Evolutionary conservation across 257 asterid genomes (phyloP), one percentile per base, ranked within the genome.

Genomic region (Cruciata laevipes): DNA sequence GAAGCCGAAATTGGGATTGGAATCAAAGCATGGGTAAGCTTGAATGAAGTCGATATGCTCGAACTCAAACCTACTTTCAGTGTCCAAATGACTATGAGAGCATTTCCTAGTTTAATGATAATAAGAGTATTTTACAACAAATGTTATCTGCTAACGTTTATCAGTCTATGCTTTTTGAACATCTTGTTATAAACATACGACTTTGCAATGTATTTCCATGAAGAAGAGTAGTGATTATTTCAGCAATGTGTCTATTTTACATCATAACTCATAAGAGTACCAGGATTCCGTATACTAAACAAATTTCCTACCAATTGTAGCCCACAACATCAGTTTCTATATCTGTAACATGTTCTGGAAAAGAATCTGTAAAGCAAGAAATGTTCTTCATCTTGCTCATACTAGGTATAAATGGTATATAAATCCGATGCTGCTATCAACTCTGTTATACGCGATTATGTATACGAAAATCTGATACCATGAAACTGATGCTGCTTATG

Each of bases 1-100:
- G 76, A 70, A 65, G 37, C 76, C 10, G 56, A 71, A 61, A 16
- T 0, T 25, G 73, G 75, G 0, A 42, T 21, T 1, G 81, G 81
- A 8, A 67, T 76, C 65, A 73, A 76, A 44, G 76, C 67, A 7
- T 67, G 70, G 71, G 7, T 76, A 17, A 61, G 71, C 33, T 71
- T 76, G 73, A 67, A 53, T 27, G 73, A 71, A 20, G 33, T 1
- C 16, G 80, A 76, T 53, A 67, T 61, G 75, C 9, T 49, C 7
- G 20, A 37, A 20, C 68, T 76, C 64, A 47, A 51, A 37, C 0
- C 61, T 37, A 44, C 16, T 40, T 40, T 40, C 47, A 40, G 52
- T 47, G 53, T 47, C 53, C 7, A 47, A 47, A 27, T 27, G n/a
- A n/a, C n/a, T n/a, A n/a, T n/a, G 30, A 27, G 30, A 27, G 30